phyloP scores from a whole-genome alignment of 768 basidiomycete species.

The Leucocoprinus sp. region DNA sequence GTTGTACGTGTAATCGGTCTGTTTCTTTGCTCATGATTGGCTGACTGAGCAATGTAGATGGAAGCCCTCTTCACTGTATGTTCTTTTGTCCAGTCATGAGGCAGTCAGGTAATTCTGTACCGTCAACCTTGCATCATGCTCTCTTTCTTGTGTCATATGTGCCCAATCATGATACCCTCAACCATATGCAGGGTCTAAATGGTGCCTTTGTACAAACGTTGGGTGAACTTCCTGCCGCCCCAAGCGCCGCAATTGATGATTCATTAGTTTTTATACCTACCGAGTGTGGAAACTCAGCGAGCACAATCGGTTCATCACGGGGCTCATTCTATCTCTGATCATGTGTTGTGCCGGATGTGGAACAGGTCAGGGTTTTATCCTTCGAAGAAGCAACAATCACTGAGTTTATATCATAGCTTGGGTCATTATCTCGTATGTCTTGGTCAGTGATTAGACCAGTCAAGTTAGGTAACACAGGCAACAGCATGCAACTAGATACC shows the following conservation, averaged over 20 bases:
- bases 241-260: background rate
- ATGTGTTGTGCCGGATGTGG: conserved; percentile 27
- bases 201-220: conserved; percentile 45
- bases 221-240: background rate
- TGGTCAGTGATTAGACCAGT: background rate
- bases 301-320: conserved; percentile 25
- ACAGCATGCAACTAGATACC: conserved; percentile 30
- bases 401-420: conserved; percentile 22
- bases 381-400: background rate
- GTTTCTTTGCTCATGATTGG: background rate
- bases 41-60: conserved; percentile 20
- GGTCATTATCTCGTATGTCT: conserved; percentile 31
- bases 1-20: background rate
- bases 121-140: too few relatives aligned
- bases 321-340: conserved; percentile 24
- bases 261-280: conserved; percentile 36
- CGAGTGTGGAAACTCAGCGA: conserved; percentile 43
- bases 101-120: too few relatives aligned
- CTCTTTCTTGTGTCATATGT: background rate
- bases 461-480: background rate
- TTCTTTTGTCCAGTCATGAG: background rate
- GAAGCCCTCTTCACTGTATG: conserved; percentile 40
- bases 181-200: conserved; percentile 43
- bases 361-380: conserved; percentile 19
- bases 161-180: too few relatives aligned